Conservation (phyloP, 352 stramenopile species). For the Phytopythium delawarense region DNA sequence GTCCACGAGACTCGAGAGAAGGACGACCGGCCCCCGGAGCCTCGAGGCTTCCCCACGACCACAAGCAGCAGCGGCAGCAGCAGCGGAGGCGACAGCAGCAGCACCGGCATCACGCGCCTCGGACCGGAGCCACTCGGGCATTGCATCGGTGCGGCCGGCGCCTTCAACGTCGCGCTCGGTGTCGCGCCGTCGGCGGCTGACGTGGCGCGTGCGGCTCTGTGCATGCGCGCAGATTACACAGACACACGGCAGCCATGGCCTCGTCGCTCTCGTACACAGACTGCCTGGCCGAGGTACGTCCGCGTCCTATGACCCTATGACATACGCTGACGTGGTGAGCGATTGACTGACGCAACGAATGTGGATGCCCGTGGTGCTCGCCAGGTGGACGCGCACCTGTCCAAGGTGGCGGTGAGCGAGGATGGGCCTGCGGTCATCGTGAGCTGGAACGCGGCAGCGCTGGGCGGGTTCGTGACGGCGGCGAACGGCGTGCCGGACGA, state of each 20-base stretch:
- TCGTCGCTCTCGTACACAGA: slow-evolving; percentile 31
- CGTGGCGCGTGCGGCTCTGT: not conserved
- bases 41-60: too few relatives aligned
- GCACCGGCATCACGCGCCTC: too few relatives aligned
- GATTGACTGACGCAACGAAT: slow-evolving; percentile 4
- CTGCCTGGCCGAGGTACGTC: slow-evolving; percentile 23
- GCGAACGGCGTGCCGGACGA: slow-evolving; percentile 20
- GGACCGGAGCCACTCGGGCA: too few relatives aligned
- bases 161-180: not conserved
- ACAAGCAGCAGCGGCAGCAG: too few relatives aligned
- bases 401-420: slow-evolving; percentile 27
- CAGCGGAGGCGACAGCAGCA: too few relatives aligned
- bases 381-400: slow-evolving; percentile 35
- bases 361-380: not conserved
- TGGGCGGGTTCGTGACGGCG: slow-evolving; percentile 27
- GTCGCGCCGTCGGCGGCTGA: not conserved
- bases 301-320: not conserved
- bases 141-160: too few relatives aligned
- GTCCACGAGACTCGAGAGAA: too few relatives aligned
- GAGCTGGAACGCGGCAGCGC: slow-evolving; percentile 28
- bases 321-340: not conserved
- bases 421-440: slow-evolving; percentile 27
- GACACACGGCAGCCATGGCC: not conserved
- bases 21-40: too few relatives aligned
- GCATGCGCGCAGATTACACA: slow-evolving; percentile 6